A percentile compares a stretch with the other conserved stretches of the same genome.
Conservation (phyloP, 805 yeast genomes). For the Pichia gijzeniarum region DNA sequence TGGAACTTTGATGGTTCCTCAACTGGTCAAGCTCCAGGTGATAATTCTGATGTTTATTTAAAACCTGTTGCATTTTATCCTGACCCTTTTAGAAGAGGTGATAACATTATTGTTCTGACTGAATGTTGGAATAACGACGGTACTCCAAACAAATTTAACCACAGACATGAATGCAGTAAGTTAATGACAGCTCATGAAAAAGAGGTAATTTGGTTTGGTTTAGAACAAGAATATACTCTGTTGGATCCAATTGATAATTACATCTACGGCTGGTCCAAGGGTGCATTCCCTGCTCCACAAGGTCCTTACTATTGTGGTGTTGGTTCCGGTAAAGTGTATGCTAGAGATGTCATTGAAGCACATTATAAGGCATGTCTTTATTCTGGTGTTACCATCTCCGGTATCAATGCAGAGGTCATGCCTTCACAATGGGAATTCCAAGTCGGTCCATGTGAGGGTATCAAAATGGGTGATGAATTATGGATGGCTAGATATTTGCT, state of each 20-base stretch:
- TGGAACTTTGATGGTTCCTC: conserved; percentile 99
- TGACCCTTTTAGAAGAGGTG: conserved; percentile 98
- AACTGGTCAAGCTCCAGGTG: conserved; percentile 97
- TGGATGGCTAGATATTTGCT: conserved; percentile 94
- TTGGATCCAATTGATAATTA: conserved; percentile 78
- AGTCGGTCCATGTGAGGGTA: conserved; percentile 97
- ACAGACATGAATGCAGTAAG: conserved; percentile 94
- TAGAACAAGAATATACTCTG: conserved; percentile 97
- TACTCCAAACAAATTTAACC: conserved; percentile 97
- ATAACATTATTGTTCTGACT: conserved; percentile 88
- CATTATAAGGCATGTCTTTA: conserved; percentile 97
- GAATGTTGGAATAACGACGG: conserved; percentile 99
- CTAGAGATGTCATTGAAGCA: conserved; percentile 97
- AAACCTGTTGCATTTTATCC: conserved; percentile 94
- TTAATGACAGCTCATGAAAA: conserved; percentile 86
- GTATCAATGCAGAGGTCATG: conserved; percentile 99
- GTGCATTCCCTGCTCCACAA: conserved; percentile 99
- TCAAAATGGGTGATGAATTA: conserved; percentile 93
- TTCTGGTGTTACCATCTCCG: conserved; percentile 86
- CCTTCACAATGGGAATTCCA: conserved; percentile 99
- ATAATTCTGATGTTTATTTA: conserved; percentile 89
- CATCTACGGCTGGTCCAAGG: conserved; percentile 98
- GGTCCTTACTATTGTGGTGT: conserved; percentile 99
- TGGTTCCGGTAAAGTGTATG: conserved; percentile 96
- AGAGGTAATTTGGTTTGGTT: conserved; percentile 92